Evolutionary conservation across 495 filamentous ascomycete genomes (phyloP).

Genomic region (Aspergillus incahuasiensis): DNA sequence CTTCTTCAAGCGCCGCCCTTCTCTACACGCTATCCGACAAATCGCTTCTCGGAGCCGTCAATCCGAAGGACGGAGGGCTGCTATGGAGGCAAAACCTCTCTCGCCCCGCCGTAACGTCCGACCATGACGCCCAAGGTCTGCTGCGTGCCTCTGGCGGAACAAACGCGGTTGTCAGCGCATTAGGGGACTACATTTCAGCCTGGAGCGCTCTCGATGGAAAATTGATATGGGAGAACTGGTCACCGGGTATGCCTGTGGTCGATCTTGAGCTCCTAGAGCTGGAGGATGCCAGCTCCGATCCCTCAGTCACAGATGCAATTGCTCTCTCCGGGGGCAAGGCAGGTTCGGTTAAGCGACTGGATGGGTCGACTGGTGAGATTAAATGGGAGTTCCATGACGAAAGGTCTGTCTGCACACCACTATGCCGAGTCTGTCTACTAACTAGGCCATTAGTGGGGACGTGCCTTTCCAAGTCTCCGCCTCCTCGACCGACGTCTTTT

Average conservation of each 20-base stretch:
- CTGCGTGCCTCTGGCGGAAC: constrained; percentile 69
- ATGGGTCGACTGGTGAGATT: constrained; percentile 65
- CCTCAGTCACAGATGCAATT: constrained; percentile 61
- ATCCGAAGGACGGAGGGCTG: constrained; percentile 76
- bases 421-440: background rate
- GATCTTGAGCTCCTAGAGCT: constrained; percentile 80
- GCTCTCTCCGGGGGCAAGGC: constrained; percentile 55
- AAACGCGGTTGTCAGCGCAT: constrained; percentile 66
- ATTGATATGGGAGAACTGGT: constrained; percentile 64
- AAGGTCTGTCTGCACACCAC: constrained; percentile 35
- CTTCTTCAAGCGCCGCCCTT: constrained; percentile 76
- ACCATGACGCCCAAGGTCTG: constrained; percentile 40
- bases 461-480: constrained; percentile 74
- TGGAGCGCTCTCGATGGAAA: constrained; percentile 83
- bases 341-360: constrained; percentile 63
- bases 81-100: constrained; percentile 79
- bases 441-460: constrained; percentile 48
- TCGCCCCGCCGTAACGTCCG: constrained; percentile 26
- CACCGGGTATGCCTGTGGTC: constrained; percentile 48
- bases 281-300: constrained; percentile 46
- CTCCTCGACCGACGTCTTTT: constrained; percentile 67
- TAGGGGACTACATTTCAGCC: constrained; percentile 61
- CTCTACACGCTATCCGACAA: constrained; percentile 87
- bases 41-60: constrained; percentile 77
- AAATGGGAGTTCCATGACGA: constrained; percentile 72